Evolutionary conservation across 106 monocot species (phyloP).

Genomic region (Allium cepa): DNA sequence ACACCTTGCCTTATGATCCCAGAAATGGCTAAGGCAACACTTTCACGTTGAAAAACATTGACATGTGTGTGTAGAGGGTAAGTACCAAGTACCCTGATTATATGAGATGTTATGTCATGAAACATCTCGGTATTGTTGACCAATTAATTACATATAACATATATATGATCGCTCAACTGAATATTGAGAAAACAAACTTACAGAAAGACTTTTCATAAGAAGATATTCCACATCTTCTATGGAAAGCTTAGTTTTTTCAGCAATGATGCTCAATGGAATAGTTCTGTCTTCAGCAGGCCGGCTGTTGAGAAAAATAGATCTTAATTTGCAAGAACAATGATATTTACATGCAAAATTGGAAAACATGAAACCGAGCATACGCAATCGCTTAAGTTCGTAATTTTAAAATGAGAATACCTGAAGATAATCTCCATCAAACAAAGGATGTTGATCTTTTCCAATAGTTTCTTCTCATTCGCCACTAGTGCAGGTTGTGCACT

Average conservation of each 20-base stretch:
- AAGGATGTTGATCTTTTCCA: slow-evolving; percentile 93
- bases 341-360: background rate
- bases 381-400: background rate
- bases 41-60: no score
- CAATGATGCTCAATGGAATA: slow-evolving; percentile 78
- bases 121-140: no score
- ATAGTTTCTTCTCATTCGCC: slow-evolving; percentile 73
- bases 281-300: slow-evolving; percentile 93
- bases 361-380: background rate
- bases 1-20: no score
- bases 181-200: slow-evolving; percentile 28
- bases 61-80: no score
- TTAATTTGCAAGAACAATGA: background rate
- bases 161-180: background rate
- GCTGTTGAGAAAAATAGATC: slow-evolving; percentile 26
- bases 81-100: no score
- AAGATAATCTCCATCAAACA: slow-evolving; percentile 99
- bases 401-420: slow-evolving; percentile 35
- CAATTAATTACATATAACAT: no score
- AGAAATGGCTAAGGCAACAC: no score
- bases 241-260: slow-evolving; percentile 79
- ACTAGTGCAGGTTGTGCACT: slow-evolving; percentile 86
- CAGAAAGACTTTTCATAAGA: slow-evolving; percentile 96
- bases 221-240: slow-evolving; percentile 93
- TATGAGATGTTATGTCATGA: no score